Base-by-base conservation (phyloP, 768 basidiomycete genomes). In the Hericium erinaceus region DNA sequence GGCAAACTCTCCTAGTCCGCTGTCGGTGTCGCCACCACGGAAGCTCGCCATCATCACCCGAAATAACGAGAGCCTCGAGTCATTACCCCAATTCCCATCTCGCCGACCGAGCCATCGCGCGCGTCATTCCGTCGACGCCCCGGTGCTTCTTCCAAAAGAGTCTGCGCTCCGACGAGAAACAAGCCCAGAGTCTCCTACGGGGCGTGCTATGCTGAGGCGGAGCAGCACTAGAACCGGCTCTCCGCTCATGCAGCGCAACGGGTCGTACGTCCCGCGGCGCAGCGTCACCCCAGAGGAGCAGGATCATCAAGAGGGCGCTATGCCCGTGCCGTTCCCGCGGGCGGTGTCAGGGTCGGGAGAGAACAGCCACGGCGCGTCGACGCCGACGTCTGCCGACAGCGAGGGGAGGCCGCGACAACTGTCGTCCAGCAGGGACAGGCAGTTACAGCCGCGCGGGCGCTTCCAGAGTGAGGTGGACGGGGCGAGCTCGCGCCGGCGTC, bases 391-490 rank as follows among this genome's bases (percentile, higher is more conserved):
- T 24, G 49, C 15, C 6, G 28, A 18, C 41, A 51, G 16, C 48
- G 44, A 18, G 40, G 40, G 53, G 39, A 57, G 2, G 51, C 51
- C 0, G 4, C 54, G 9, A 33, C 57, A 28, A 58, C 60, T 28
- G 40, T 65, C 52, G 56, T 59, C 49, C 10, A 33, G 52, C 26
- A 48, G 48, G 20, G 59, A 60, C 12, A 72, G 69, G 55, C 75
- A 73, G 24, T 74, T 77, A 24, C 72, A 66, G 15, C 77, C 75
- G 44, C 80, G 88, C 20, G 81, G 83, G 16, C 80, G 87, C 37
- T 86, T 89, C 72, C 83, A 87, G 66, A 88, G 84, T 65, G 88
- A 90, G 62, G 72, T 86, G 55, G 86, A 87, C 63, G 82, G 82
- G 9, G 68, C 76, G 4, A 80, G 69, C 54, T 54, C 73, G 55